Percentiles rank a stretch among this genome's conserved stretches.
Conservation (phyloP, 495 filamentous ascomycete genomes). For the Tuber aestivum region DNA sequence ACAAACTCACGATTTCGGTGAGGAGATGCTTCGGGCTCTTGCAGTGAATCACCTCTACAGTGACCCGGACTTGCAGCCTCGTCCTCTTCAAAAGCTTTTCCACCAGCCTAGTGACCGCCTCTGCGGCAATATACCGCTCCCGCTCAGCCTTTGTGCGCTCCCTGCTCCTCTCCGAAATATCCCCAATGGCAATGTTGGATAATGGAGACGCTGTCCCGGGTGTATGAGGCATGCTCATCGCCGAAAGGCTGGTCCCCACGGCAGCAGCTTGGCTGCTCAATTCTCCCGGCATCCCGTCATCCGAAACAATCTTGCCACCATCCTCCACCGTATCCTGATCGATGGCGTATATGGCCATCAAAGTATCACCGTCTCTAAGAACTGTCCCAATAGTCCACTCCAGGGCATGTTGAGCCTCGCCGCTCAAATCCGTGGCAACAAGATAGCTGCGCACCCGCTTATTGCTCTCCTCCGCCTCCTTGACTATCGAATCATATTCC, state of each 20-base stretch:
- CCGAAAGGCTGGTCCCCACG: constrained; percentile 18
- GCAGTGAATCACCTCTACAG: constrained; percentile 95
- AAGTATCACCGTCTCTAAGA: constrained; percentile 88
- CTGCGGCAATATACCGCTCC: constrained; percentile 68
- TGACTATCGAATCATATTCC: constrained; percentile 65
- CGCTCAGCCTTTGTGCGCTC: constrained; percentile 58
- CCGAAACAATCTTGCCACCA: constrained; percentile 42
- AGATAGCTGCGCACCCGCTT: constrained; percentile 79
- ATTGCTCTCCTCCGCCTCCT: constrained; percentile 67
- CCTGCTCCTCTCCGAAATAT: constrained; percentile 32
- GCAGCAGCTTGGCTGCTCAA: constrained; percentile 29
- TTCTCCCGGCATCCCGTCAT: constrained; percentile 30
- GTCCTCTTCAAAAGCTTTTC: constrained; percentile 83
- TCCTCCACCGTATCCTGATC: constrained; percentile 68
- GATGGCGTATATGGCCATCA: constrained; percentile 83
- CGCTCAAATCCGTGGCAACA: constrained; percentile 85
- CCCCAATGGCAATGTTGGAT: constrained; percentile 23
- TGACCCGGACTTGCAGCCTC: constrained; percentile 77
- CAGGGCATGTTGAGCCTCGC: constrained; percentile 86
- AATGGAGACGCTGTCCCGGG: constrained; percentile 39
- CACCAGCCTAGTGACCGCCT: constrained; percentile 70
- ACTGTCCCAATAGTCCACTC: constrained; percentile 97
- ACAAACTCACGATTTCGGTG: constrained; percentile 61
- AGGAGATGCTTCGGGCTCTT: constrained; percentile 85
- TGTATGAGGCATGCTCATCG: constrained; percentile 16